phyloP scores from a whole-genome alignment of 306 rosid genomes.

The Gleditsia sinensis region DNA sequence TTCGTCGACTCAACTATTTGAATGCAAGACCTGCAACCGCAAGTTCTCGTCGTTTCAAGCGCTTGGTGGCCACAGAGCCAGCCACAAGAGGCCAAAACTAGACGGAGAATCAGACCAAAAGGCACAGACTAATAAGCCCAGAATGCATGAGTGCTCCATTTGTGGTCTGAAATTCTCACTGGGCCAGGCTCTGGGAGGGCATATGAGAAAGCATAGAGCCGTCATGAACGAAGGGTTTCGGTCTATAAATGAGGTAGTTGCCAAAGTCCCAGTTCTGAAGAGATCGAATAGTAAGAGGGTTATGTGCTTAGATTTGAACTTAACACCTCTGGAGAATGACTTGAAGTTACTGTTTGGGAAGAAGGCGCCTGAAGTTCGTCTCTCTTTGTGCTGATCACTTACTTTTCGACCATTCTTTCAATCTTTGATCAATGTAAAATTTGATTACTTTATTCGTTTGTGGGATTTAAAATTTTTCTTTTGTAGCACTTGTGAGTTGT shows the following conservation, averaged over 20 bases:
- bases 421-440: background rate
- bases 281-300: slow-evolving; percentile 59
- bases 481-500: too few relatives aligned
- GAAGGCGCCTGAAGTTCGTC: slow-evolving; percentile 60
- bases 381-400: slow-evolving; percentile 30
- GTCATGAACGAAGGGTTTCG: slow-evolving; percentile 31
- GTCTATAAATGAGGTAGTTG: slow-evolving; percentile 12
- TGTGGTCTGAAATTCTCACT: slow-evolving; percentile 69
- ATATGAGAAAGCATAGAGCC: slow-evolving; percentile 76
- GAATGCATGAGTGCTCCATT: slow-evolving; percentile 61
- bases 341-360: slow-evolving; percentile 72
- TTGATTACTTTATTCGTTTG: too few relatives aligned
- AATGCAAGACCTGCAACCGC: slow-evolving; percentile 81
- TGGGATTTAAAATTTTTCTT: too few relatives aligned
- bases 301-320: slow-evolving; percentile 66
- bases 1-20: slow-evolving; percentile 32
- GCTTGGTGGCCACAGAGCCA: slow-evolving; percentile 89
- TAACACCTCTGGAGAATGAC: slow-evolving; percentile 87
- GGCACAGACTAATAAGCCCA: slow-evolving; percentile 34
- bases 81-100: slow-evolving; percentile 62
- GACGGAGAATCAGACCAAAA: slow-evolving; percentile 12
- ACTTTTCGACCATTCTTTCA: background rate
- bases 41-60: slow-evolving; percentile 84
- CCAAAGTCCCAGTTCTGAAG: slow-evolving; percentile 51
- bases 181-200: slow-evolving; percentile 94